Conservation (phyloP, 2,329 filamentous ascomycete species). For the Penicillium olsonii region DNA sequence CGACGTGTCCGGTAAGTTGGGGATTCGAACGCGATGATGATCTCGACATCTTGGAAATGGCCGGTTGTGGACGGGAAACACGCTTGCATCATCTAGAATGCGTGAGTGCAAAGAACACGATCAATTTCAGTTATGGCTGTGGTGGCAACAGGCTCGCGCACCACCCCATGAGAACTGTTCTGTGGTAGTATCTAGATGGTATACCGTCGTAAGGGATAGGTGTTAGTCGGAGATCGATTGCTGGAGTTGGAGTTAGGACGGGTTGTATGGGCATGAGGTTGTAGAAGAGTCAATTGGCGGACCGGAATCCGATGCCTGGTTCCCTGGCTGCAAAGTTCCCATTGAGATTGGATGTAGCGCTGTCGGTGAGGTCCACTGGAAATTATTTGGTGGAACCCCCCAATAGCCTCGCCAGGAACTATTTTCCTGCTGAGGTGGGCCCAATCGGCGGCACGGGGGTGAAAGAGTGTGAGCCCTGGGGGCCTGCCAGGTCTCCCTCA, state of each 20-base stretch:
- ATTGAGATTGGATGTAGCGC: background rate
- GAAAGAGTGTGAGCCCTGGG: no score
- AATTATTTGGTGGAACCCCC: slow-evolving; percentile 2
- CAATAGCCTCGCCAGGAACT: slow-evolving; percentile 6
- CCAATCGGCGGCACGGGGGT: slow-evolving; percentile 2
- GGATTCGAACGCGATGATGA: background rate
- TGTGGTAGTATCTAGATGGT: no score
- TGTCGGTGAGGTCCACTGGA: background rate
- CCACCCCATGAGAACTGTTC: no score
- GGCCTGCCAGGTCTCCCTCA: background rate
- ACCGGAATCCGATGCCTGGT: background rate
- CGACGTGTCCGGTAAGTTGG: no score
- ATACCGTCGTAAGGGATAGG: no score
- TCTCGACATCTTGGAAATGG: background rate
- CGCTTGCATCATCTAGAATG: background rate
- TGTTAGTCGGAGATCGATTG: background rate
- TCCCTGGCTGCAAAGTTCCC: background rate
- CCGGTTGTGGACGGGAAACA: background rate
- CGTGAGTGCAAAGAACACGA: background rate
- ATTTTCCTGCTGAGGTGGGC: slow-evolving; percentile 6
- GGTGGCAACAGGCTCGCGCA: no score
- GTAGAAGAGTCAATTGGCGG: background rate
- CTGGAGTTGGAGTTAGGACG: background rate
- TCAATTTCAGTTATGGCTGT: background rate
- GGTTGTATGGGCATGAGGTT: no score